A percentile compares a stretch with the other conserved stretches of the same genome.
Evolutionary conservation across 306 rosid species (phyloP).

Genomic region (Ormosia semicastrata): DNA sequence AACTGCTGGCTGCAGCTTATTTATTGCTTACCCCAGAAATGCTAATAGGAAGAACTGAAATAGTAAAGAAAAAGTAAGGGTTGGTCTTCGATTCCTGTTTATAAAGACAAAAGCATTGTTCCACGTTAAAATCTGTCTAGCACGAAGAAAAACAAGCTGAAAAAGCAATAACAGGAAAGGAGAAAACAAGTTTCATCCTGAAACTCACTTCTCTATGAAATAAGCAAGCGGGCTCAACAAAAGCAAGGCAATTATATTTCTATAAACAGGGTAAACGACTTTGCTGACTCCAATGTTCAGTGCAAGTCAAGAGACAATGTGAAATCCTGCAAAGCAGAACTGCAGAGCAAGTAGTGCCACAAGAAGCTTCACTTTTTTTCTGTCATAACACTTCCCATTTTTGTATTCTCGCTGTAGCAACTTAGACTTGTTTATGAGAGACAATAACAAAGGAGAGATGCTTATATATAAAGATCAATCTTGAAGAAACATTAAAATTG

Average conservation of each 20-base stretch:
- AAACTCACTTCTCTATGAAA: conserved; percentile 64
- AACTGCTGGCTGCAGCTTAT: not conserved
- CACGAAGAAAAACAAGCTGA: not conserved
- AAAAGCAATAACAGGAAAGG: not conserved
- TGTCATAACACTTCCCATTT: conserved; percentile 41
- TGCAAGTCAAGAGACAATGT: conserved; percentile 74
- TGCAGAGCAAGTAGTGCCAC: conserved; percentile 55
- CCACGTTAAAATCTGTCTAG: not conserved
- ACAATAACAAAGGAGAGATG: not conserved
- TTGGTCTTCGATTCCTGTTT: conserved; percentile 66
- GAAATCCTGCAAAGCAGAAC: conserved; percentile 73
- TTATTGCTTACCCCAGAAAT: conserved; percentile 56
- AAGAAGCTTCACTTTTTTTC: conserved; percentile 65
- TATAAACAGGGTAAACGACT: conserved; percentile 60
- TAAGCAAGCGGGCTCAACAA: conserved; percentile 62
- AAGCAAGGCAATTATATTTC: conserved; percentile 62
- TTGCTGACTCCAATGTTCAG: conserved; percentile 74
- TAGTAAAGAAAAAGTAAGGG: conserved; percentile 57
- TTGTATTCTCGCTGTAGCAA: not conserved
- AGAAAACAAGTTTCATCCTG: not conserved
- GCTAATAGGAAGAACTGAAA: conserved; percentile 73
- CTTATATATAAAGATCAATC: conserved; percentile 22
- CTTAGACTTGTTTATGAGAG: conserved; percentile 4
- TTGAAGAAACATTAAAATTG: conserved; percentile 8
- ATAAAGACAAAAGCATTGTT: not conserved